phyloP scores from a whole-genome alignment of 2,329 filamentous ascomycete species.

The Apiospora malaysiana region DNA sequence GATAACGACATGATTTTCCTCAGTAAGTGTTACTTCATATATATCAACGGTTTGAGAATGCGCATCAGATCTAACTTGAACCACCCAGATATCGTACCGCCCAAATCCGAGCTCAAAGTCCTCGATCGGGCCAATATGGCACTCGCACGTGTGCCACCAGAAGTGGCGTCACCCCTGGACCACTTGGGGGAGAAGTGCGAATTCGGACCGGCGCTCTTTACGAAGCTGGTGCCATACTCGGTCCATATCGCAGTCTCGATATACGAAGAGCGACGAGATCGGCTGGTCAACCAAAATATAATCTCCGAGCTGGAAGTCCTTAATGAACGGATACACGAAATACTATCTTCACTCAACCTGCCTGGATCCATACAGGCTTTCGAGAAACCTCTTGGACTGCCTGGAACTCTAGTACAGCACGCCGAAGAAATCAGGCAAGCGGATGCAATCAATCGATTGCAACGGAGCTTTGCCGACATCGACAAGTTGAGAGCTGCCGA shows the following conservation, averaged over 20 bases:
- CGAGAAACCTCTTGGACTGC: slow-evolving; percentile 91
- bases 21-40: slow-evolving; percentile 52
- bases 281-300: slow-evolving; percentile 87
- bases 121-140: slow-evolving; percentile 93
- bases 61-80: slow-evolving; percentile 30
- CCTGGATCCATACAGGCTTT: slow-evolving; percentile 92
- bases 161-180: slow-evolving; percentile 80
- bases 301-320: slow-evolving; percentile 83
- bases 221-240: slow-evolving; percentile 91
- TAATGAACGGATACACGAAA: slow-evolving; percentile 78
- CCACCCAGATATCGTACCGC: slow-evolving; percentile 72
- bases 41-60: not conserved
- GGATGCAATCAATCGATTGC: slow-evolving; percentile 79
- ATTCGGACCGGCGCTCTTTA: slow-evolving; percentile 85
- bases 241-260: slow-evolving; percentile 95
- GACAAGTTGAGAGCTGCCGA: slow-evolving; percentile 87
- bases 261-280: slow-evolving; percentile 88
- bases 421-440: slow-evolving; percentile 94
- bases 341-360: slow-evolving; percentile 82
- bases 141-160: slow-evolving; percentile 74
- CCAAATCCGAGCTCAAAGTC: slow-evolving; percentile 84
- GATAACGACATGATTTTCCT: slow-evolving; percentile 98
- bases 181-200: slow-evolving; percentile 81
- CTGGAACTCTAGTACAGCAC: slow-evolving; percentile 83
- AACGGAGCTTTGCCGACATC: slow-evolving; percentile 84